These are phyloP conservation scores for Psilocybe subaeruginosa DNA, from an alignment of 768 basidiomycete species.

Conservation along the genomic window DNA sequence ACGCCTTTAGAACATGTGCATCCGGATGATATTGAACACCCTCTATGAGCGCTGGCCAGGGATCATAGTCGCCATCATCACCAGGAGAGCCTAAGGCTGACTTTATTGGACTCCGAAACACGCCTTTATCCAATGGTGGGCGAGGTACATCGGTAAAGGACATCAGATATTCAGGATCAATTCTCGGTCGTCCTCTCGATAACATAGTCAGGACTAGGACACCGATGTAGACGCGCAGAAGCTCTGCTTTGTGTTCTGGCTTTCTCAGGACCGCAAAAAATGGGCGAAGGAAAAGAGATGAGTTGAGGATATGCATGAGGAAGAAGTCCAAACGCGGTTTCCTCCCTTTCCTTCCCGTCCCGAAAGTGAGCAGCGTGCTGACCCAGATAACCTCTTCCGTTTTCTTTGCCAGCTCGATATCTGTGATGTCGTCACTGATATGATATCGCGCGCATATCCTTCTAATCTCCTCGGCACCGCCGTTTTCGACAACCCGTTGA, in stretches of 20 bases:
- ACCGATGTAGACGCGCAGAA: slow-evolving; percentile 48
- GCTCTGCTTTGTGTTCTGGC: slow-evolving; percentile 40
- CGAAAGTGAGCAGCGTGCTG: slow-evolving; percentile 49
- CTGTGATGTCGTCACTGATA: slow-evolving; percentile 32
- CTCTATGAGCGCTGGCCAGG: slow-evolving; percentile 55
- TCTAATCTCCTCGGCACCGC: slow-evolving; percentile 46
- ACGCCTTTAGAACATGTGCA: slow-evolving; percentile 51
- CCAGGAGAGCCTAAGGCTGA: slow-evolving; percentile 35
- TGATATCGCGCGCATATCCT: slow-evolving; percentile 44
- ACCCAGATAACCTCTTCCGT: slow-evolving; percentile 55
- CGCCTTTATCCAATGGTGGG: slow-evolving; percentile 30
- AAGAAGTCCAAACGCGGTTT: slow-evolving; percentile 59
- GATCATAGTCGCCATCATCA: slow-evolving; percentile 42
- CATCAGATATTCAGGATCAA: slow-evolving; percentile 51
- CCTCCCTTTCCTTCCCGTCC: slow-evolving; percentile 45
- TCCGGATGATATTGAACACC: slow-evolving; percentile 52
- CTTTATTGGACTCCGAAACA: slow-evolving; percentile 13
- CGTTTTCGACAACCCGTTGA: slow-evolving; percentile 34
- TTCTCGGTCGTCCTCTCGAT: slow-evolving; percentile 53
- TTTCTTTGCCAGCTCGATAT: slow-evolving; percentile 40
- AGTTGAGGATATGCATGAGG: slow-evolving; percentile 62
- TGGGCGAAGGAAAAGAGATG: slow-evolving; percentile 51
- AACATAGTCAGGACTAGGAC: slow-evolving; percentile 33
- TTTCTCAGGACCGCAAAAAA: slow-evolving; percentile 36
- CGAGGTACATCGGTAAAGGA: slow-evolving; percentile 43